A percentile compares a stretch with the other conserved stretches of the same genome.
Conservation (phyloP, 768 basidiomycete species). For the Kwoniella dejecticola region DNA sequence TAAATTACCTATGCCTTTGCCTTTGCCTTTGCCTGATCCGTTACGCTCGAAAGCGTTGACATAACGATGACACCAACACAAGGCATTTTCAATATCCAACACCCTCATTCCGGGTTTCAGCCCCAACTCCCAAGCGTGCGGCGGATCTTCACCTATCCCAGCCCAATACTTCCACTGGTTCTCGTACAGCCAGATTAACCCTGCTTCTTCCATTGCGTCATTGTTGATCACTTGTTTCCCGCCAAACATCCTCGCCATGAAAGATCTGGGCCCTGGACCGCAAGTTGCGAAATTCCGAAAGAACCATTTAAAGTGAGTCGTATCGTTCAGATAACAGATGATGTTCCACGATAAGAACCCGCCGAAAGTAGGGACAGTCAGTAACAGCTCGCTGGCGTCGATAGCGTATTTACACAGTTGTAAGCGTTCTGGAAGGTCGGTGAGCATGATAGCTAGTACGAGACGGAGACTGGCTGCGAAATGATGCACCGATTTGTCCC, state of each 20-base stretch:
- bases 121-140: slow-evolving; percentile 26
- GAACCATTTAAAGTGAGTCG: slow-evolving; percentile 16
- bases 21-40: slow-evolving; percentile 80
- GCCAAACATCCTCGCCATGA: slow-evolving; percentile 27
- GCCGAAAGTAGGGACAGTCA: slow-evolving; percentile 33
- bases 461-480: slow-evolving; percentile 34
- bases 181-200: slow-evolving; percentile 38
- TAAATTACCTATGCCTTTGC: slow-evolving; percentile 86
- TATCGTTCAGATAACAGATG: slow-evolving; percentile 28
- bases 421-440: slow-evolving; percentile 22
- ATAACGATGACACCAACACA: slow-evolving; percentile 43
- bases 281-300: slow-evolving; percentile 37
- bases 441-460: slow-evolving; percentile 31
- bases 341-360: slow-evolving; percentile 32
- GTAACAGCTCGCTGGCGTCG: slow-evolving; percentile 29
- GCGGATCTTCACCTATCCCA: slow-evolving; percentile 31
- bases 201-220: slow-evolving; percentile 34
- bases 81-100: slow-evolving; percentile 36
- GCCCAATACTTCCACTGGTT: slow-evolving; percentile 42
- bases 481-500: slow-evolving; percentile 14
- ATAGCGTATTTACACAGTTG: slow-evolving; percentile 25
- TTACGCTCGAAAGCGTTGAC: no score
- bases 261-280: slow-evolving; percentile 32
- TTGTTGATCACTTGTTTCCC: slow-evolving; percentile 24
- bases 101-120: slow-evolving; percentile 38